These are phyloP conservation scores for Infundibulicybe gibba DNA, from an alignment of 768 basidiomycete species.

Conservation along the genomic window DNA sequence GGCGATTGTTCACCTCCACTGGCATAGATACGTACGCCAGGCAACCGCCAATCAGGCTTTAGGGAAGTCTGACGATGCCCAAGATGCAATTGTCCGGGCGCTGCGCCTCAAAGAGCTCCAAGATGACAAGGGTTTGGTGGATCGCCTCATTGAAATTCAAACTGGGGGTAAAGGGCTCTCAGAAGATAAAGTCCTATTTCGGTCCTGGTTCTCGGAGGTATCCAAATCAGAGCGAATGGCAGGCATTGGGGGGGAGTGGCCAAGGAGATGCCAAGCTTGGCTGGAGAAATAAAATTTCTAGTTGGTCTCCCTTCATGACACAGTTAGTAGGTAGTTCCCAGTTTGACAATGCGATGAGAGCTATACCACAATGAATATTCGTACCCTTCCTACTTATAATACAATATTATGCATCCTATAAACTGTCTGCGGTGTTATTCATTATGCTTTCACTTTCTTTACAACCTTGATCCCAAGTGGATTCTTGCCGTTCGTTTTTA, in stretches of 20 bases:
- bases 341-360: no score
- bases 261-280: conserved; percentile 12
- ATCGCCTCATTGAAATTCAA: conserved; percentile 18
- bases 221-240: conserved; percentile 5
- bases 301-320: no score
- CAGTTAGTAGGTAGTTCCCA: no score
- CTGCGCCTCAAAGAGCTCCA: conserved; percentile 20
- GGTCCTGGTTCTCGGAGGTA: conserved; percentile 13
- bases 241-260: conserved; percentile 17
- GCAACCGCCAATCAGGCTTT: conserved; percentile 21
- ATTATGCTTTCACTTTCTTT: conserved; percentile 32
- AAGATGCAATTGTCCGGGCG: conserved; percentile 19
- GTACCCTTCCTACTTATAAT: no score
- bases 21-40: conserved; percentile 25
- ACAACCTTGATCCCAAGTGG: conserved; percentile 73
- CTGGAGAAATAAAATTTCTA: conserved; percentile 9
- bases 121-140: conserved; percentile 17
- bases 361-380: no score
- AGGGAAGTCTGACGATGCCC: conserved; percentile 15
- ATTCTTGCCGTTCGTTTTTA: conserved; percentile 58
- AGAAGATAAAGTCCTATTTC: conserved; percentile 17
- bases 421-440: no score
- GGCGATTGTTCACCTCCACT: background rate
- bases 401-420: no score
- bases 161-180: conserved; percentile 19